These are phyloP conservation scores for Xerocomellus chrysenteron DNA, from an alignment of 768 basidiomycete species.

Conservation along the genomic window DNA sequence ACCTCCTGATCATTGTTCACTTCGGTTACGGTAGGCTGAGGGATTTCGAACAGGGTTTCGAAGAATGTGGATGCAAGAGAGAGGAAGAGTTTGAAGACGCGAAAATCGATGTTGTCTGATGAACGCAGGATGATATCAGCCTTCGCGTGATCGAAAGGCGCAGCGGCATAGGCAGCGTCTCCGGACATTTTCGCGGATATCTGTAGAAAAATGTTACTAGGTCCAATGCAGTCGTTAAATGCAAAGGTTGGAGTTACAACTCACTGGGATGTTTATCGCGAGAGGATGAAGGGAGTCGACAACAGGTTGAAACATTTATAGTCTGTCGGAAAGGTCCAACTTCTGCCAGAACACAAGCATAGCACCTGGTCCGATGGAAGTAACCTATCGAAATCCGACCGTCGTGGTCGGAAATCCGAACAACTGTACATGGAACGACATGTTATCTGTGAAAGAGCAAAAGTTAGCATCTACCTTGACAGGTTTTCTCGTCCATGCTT, in stretches of 20 bases:
- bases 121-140: conserved; percentile 26
- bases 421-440: background rate
- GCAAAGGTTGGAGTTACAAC: background rate
- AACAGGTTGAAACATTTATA: background rate
- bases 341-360: background rate
- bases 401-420: background rate
- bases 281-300: background rate
- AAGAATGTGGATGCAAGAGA: conserved; percentile 36
- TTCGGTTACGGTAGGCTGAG: conserved; percentile 18
- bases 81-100: conserved; percentile 33
- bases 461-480: background rate
- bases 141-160: conserved; percentile 24
- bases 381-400: background rate
- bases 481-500: background rate
- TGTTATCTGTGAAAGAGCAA: background rate
- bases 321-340: background rate
- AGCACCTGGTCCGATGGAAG: background rate
- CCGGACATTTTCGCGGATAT: background rate
- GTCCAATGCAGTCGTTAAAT: background rate
- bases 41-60: conserved; percentile 30
- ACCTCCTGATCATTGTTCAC: conserved; percentile 4
- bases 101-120: conserved; percentile 31
- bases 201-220: background rate
- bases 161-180: conserved; percentile 4
- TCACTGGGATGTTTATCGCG: background rate